Base-by-base conservation (phyloP, 805 yeast species). In the Trichomonascus vanleenenianus region DNA sequence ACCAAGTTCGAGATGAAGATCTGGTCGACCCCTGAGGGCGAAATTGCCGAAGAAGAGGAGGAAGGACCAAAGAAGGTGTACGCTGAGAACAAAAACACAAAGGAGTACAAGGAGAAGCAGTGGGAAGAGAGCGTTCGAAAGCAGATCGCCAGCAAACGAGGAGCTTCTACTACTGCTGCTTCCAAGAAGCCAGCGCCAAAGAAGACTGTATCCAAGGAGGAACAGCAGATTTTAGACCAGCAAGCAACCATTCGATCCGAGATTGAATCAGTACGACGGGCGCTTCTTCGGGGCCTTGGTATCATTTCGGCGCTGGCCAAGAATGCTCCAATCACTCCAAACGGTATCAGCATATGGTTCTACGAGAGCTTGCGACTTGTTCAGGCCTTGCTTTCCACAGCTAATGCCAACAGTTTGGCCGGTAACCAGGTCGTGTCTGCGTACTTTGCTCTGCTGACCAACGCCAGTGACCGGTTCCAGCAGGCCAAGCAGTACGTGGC, bases 71-170 rank as follows among this genome's bases (percentile, higher is more conserved):
- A 70, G 57, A 64, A 67, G 11, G 66, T 68, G 30, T 64, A 64
- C 30, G 68, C 65, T 3, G 77, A 78, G 11, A 77, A 78, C 58
- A 85, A 84, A 60, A 85, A 85, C 59, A 68, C 85, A 1, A 88
- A 81, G 58, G 96, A 88, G 56, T 86, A 86, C 56, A 95, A 83
- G 56, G 83, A 89, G 2, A 67, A 76, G 48, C 79, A 85, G 61
- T 91, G 97, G 97, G 98, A 93, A 59, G 88, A 82, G 54, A 75
- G 76, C 43, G 74, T 93, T 30, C 78, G 91, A 56, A 78, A 79
- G 51, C 91, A 87, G 57, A 70, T 88, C 32, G 80, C 83, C 1
- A 71, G 72, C 44, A 79, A 79, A 60, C 72, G 74, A 50, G 57
- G 58, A 8, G 48, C 44, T 10, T 55, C 47, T 34, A 44, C 56